phyloP scores from a whole-genome alignment of 2,329 filamentous ascomycete genomes.

The Peltaster fructicola region DNA sequence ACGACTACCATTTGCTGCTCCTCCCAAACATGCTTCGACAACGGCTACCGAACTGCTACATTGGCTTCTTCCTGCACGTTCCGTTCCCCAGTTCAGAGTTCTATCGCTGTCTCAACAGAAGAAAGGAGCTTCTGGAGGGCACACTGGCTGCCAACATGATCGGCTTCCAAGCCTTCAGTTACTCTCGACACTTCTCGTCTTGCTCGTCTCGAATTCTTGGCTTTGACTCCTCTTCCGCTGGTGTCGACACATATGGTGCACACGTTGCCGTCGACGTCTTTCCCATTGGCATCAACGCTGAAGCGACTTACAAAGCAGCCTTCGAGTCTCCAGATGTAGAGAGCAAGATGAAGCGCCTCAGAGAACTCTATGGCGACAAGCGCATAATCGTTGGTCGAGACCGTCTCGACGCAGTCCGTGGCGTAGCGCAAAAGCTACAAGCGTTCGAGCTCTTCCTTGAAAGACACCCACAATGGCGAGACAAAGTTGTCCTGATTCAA shows the following conservation, averaged over 20 bases:
- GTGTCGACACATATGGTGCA: constrained; percentile 75
- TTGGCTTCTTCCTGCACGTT: constrained; percentile 85
- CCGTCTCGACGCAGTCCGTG: constrained; percentile 78
- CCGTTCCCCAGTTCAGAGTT: constrained; percentile 96
- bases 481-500: constrained; percentile 84
- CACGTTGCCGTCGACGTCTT: constrained; percentile 86
- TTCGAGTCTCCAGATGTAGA: constrained; percentile 51
- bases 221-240: constrained; percentile 71
- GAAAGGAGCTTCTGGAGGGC: constrained; percentile 81
- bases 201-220: constrained; percentile 82
- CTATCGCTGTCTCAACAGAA: constrained; percentile 67
- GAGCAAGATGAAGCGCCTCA: constrained; percentile 53
- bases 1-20: constrained; percentile 86
- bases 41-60: constrained; percentile 72
- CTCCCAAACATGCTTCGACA: constrained; percentile 79
- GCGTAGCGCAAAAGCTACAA: constrained; percentile 89
- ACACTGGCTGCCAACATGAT: constrained; percentile 83
- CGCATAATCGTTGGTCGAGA: constrained; percentile 92
- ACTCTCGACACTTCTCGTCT: constrained; percentile 83
- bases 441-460: constrained; percentile 88
- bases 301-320: constrained; percentile 55
- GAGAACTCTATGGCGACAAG: constrained; percentile 66
- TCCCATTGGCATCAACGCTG: constrained; percentile 86
- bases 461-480: constrained; percentile 77
- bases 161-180: constrained; percentile 90